Evolutionary conservation across 2,329 filamentous ascomycete genomes (phyloP), one percentile per base, ranked within the genome.

Genomic region (Scedosporium aurantiacum): DNA sequence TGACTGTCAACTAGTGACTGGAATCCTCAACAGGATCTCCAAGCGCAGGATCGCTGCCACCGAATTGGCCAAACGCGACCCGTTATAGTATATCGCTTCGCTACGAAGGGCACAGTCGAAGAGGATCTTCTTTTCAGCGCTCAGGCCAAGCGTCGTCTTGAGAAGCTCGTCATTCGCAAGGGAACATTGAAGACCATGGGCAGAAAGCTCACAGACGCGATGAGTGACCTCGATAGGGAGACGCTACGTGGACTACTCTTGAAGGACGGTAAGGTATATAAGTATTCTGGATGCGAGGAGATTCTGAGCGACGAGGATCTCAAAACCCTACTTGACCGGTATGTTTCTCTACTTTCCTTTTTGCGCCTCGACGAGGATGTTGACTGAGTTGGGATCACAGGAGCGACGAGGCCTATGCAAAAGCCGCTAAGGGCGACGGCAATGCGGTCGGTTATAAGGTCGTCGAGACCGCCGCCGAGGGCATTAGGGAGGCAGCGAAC

Each of bases 11-110:
- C 40, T 18, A 62, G 76, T 2, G 83, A 96, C 68, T 97, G 93
- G 86, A 99, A 99, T 68, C 94, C 94, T 0, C 94, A 99, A 71
- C 93, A 97, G 70, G 94, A 99, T 72, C 79, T 99, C 0, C 94
- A 99, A 70, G 94, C 94, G 0, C 94, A 97, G 73, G 94, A 99
- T 69, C 90, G 94, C 4, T 91, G 90, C 0, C 94, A 99, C 70
- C 85, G 94, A 12, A 97, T 99, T 64, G 94, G 94, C 0, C 94
- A 99, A 72, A 96, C 87, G 0, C 82, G 87, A 2, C 94, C 94
- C 0, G 94, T 99, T 1, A 85, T 99, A 21, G 88, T 99, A 0
- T 99, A 95, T 73, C 88, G 94, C 1, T 86, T 99, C 40, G 93
- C 94, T 0, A 99, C 94, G 0, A 91, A 92, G 68, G 90, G 88